Base-by-base conservation (phyloP, 345 rosid genomes). In the Moringa oleifera region DNA sequence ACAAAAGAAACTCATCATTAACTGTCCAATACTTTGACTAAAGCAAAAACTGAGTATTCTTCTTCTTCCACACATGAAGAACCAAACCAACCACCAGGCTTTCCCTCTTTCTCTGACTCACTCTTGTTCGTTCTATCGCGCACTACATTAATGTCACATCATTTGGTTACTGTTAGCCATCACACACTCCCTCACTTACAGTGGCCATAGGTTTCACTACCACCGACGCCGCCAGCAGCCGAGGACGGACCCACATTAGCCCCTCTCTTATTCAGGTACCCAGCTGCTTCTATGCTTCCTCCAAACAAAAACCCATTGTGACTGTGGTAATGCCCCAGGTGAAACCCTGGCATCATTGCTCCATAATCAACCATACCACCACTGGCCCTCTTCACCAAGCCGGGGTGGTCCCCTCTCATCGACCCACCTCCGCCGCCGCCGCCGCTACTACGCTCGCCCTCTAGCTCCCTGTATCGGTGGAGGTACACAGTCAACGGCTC, bases 401-500 rank as follows among this genome's bases (percentile, higher is more conserved):
- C n/a, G n/a, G n/a, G n/a, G n/a, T n/a, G n/a, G n/a, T n/a, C n/a
- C n/a, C n/a, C n/a, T n/a, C n/a, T 75, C 47, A 15, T 7, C 9
- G 47, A 41, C 47, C 47, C 47, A 18, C 71, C 71, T 23, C 58
- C 58, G 61, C 63, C 31, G 37, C 67, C 23, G 53, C 67, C 56
- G 67, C 41, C 55, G 50, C 64, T 75, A 20, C 83, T 83, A 5
- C 91, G 80, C 0, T 89, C 93, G 0, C 85, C 84, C 60, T 92
- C 97, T 57, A 73, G 24, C 61, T 89, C 97, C 6, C 97, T 86
- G 82, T 85, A 79, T 58, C 96, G 85, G 61, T 79, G 83, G 63
- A 93, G 89, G 76, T 79, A 93, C 41, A 86, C 3, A 0, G 87
- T 87, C 31, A 86, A 75, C 16, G 98, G 98, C 59, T 86, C 91